phyloP scores from a whole-genome alignment of 768 basidiomycete genomes.

The Lentinus tigrinus region DNA sequence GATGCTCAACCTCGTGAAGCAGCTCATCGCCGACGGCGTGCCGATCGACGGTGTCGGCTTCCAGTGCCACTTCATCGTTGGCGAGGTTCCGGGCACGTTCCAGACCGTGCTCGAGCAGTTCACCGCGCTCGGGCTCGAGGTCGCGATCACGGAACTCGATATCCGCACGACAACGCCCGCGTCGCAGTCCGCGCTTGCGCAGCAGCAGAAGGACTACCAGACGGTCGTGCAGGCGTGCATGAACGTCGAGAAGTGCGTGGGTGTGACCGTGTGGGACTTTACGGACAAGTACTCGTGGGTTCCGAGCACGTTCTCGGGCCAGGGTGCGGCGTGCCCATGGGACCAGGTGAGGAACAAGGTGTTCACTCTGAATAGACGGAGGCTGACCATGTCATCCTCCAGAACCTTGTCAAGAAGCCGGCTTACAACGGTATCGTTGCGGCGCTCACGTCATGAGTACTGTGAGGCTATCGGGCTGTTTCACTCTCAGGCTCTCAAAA shows the following conservation, averaged over 20 bases:
- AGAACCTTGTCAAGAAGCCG: constrained; percentile 25
- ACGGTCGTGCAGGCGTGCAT: constrained; percentile 56
- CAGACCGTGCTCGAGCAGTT: constrained; percentile 50
- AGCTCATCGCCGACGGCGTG: constrained; percentile 43
- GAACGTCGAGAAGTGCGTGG: constrained; percentile 35
- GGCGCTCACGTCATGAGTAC: constrained; percentile 10
- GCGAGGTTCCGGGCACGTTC: constrained; percentile 47
- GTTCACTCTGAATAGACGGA: background rate
- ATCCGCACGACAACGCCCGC: constrained; percentile 58
- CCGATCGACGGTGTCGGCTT: constrained; percentile 65
- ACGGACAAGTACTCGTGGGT: constrained; percentile 42
- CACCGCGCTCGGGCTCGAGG: constrained; percentile 60
- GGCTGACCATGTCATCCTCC: background rate
- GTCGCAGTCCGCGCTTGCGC: constrained; percentile 45
- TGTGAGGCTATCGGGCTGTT: background rate
- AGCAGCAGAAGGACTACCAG: constrained; percentile 59
- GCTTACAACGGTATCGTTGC: constrained; percentile 28
- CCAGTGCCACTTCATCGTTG: constrained; percentile 60
- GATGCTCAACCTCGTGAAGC: constrained; percentile 50
- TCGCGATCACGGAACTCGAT: constrained; percentile 70
- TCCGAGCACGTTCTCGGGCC: constrained; percentile 32
- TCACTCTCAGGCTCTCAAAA: background rate
- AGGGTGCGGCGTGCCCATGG: constrained; percentile 32
- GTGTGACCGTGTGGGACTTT: constrained; percentile 42
- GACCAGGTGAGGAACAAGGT: constrained; percentile 21